Conservation (phyloP, 805 yeast species). For the Kazachstania bromeliacearum region DNA sequence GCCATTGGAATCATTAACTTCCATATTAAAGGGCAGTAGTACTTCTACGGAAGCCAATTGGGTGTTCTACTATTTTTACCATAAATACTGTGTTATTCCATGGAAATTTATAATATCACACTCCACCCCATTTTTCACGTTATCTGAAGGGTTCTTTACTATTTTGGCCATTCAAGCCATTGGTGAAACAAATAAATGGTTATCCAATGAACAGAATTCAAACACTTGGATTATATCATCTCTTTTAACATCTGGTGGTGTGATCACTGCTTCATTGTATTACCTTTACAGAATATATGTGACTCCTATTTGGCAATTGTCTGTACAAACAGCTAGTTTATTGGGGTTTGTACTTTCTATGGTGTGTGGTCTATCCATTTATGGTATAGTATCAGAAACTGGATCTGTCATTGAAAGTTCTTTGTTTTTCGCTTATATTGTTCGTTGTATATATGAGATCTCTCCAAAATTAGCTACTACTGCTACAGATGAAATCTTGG, state of each 20-base stretch:
- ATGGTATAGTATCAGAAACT: conserved; percentile 71
- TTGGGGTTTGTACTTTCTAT: conserved; percentile 78
- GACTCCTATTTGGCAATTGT: conserved; percentile 62
- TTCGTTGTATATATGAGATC: conserved; percentile 85
- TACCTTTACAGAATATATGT: conserved; percentile 77
- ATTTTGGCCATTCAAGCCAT: conserved; percentile 84
- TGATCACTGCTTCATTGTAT: conserved; percentile 66
- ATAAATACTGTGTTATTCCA: conserved; percentile 38
- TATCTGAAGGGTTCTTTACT: conserved; percentile 89
- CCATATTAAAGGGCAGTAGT: conserved; percentile 11
- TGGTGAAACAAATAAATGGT: conserved; percentile 72
- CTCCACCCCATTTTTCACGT: conserved; percentile 82
- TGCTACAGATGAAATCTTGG: conserved; percentile 36
- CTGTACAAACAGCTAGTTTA: conserved; percentile 66
- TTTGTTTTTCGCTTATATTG: conserved; percentile 78
- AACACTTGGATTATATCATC: conserved; percentile 75
- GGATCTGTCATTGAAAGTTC: conserved; percentile 92
- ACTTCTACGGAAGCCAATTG: conserved; percentile 14
- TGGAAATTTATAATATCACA: conserved; percentile 70
- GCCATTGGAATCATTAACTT: conserved; percentile 17
- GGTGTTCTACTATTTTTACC: conserved; percentile 27
- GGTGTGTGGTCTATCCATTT: conserved; percentile 63
- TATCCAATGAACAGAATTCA: conserved; percentile 41
- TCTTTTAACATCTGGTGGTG: conserved; percentile 60
- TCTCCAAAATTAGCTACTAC: conserved; percentile 75